Conservation (phyloP, 208 protist species). For the Trypanosoma caninum region DNA sequence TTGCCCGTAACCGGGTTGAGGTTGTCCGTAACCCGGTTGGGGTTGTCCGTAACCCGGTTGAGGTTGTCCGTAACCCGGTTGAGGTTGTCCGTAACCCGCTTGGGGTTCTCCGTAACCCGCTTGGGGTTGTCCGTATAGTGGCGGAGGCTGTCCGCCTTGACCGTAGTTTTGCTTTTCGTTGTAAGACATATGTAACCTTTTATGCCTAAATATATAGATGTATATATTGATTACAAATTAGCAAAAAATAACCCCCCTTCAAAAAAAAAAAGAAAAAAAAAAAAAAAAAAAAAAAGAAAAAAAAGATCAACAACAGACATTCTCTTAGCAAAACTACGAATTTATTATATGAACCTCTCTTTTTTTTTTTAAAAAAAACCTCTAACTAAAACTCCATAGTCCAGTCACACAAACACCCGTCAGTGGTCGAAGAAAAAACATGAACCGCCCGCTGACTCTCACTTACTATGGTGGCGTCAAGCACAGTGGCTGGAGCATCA, state of each 20-base stretch:
- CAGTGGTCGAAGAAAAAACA: constrained; percentile 8
- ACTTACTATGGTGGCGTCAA: constrained; percentile 6
- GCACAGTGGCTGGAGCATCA: constrained; percentile 5
- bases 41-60: constrained; percentile 10
- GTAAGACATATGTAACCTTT: not conserved
- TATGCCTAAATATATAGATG: not conserved
- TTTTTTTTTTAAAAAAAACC: not conserved
- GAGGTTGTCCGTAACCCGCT: constrained; percentile 5
- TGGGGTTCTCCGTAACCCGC: constrained; percentile 9
- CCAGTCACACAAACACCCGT: constrained; percentile 14
- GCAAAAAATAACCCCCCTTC: too few species aligned
- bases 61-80: not conserved
- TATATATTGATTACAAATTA: too few species aligned
- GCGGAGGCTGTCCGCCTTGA: constrained; percentile 10
- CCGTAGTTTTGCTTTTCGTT: not conserved
- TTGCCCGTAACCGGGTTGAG: constrained; percentile 6
- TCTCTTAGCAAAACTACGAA: not conserved
- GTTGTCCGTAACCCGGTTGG: constrained; percentile 8
- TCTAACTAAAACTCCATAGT: constrained; percentile 9
- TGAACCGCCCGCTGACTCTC: constrained; percentile 5
- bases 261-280: not conserved
- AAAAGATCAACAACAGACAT: not conserved
- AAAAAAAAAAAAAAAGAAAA: constrained; percentile 1
- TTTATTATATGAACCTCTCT: not conserved
- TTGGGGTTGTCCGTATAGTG: not conserved